phyloP scores from a whole-genome alignment of 805 yeast genomes.

The Hanseniaspora pseudoguilliermondii region DNA sequence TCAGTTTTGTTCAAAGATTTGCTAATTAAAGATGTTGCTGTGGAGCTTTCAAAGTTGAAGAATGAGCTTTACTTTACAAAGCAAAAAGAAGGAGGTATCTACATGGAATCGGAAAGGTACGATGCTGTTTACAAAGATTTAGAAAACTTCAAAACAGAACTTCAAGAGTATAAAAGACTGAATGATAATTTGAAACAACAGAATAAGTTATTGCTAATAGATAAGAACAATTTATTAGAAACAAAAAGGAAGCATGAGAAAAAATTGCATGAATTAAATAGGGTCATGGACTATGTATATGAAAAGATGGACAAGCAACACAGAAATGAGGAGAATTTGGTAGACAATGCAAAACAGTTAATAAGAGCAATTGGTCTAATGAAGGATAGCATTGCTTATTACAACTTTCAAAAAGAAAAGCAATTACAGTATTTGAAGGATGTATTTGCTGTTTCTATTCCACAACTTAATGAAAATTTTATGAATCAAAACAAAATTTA shows the following conservation, averaged over 20 bases:
- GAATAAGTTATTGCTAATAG: constrained; percentile 24
- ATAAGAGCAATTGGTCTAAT: constrained; percentile 17
- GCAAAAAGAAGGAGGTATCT: constrained; percentile 47
- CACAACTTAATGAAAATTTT: constrained; percentile 4
- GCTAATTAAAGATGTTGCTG: constrained; percentile 37
- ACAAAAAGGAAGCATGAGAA: constrained; percentile 21
- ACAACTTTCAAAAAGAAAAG: constrained; percentile 19
- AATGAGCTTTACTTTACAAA: constrained; percentile 52
- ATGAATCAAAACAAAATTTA: background rate
- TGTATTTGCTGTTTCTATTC: background rate
- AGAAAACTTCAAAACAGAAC: constrained; percentile 38
- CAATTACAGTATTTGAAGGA: background rate
- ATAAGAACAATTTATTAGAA: constrained; percentile 23
- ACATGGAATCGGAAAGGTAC: constrained; percentile 48
- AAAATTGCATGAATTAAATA: constrained; percentile 20
- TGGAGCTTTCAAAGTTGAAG: constrained; percentile 37
- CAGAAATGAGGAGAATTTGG: constrained; percentile 21
- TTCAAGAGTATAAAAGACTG: constrained; percentile 34
- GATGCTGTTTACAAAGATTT: constrained; percentile 37
- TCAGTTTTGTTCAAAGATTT: constrained; percentile 43
- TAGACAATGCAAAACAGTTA: constrained; percentile 18
- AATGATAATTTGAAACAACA: constrained; percentile 32
- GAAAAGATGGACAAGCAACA: constrained; percentile 21
- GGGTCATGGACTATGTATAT: constrained; percentile 20
- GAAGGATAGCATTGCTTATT: constrained; percentile 18